Evolutionary conservation across 2,329 filamentous ascomycete genomes (phyloP), one percentile per base, ranked within the genome.

Genomic region (Bimuria novae-zelandiae): DNA sequence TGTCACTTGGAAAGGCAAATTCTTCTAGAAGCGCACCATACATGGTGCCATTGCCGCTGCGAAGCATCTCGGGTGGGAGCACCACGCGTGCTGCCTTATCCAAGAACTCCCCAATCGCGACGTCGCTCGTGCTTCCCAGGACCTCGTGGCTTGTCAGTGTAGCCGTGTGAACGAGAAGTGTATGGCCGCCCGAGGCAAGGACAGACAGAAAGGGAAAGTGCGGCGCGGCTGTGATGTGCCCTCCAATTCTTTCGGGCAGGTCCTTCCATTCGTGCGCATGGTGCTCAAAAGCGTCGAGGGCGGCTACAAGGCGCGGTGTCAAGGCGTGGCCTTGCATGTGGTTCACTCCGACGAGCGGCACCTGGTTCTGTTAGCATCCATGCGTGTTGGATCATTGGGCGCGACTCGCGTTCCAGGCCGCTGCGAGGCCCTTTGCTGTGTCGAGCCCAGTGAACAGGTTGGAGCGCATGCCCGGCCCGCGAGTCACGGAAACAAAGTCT

Each of bases 261-360:
- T 23, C 11, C 4, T 45, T 39, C 7, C 56, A 60, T 46, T 55
- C 47, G n/a, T 41, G 22, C 27, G 22, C 22, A 17, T 5, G 4
- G 7, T 16, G n/a, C 7, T 41, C 21, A 47, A 48, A 37, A 3
- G 59, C 47, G 47, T 78, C 69, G 54, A 93, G 74, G 4, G 89
- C 89, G 27, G 79, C 76, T 3, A 88, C 86, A 36, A 99, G 82
- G 8, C 91, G 82, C 14, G 93, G 89, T 16, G 94, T 97, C 57
- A 99, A 77, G 16, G 94, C 89, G 74, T 99, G 94, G 10, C 92
- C 94, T 72, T 97, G 92, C 94, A 99, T 97, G 74, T 99, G 94
- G 72, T 99, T 89, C 1, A 97, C 89, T 0, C 86, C 94, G 1
- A 97, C 73, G 27, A 97, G 77, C 3, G 93, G 92, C 32, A 92